phyloP scores from a whole-genome alignment of 352 stramenopile species.

The Pythium aphanidermatum region DNA sequence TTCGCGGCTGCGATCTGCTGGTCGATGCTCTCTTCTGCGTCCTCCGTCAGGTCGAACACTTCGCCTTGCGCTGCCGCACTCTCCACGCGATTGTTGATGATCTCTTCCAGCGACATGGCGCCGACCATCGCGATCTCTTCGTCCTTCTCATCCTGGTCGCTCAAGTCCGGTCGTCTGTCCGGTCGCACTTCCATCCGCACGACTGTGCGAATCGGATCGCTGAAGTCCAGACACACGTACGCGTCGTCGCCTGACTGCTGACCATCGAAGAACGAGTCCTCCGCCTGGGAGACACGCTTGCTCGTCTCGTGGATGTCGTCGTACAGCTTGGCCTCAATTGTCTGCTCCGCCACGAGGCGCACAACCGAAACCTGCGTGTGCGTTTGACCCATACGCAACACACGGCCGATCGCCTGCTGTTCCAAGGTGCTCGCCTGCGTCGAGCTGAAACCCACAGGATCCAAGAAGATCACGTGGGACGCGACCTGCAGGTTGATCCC shows the following conservation, averaged over 20 bases:
- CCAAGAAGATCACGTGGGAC: slow-evolving; percentile 78
- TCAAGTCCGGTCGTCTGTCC: slow-evolving; percentile 18
- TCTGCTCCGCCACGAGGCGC: slow-evolving; percentile 67
- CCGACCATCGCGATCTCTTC: slow-evolving; percentile 68
- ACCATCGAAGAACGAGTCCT: slow-evolving; percentile 70
- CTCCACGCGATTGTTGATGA: slow-evolving; percentile 54
- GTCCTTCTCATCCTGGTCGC: no score
- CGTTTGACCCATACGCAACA: slow-evolving; percentile 82
- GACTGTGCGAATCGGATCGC: slow-evolving; percentile 40
- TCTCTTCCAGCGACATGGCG: slow-evolving; percentile 68
- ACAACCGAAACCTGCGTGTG: slow-evolving; percentile 62
- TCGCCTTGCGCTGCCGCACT: slow-evolving; percentile 41
- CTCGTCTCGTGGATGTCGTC: slow-evolving; percentile 62
- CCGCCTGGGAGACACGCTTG: slow-evolving; percentile 30
- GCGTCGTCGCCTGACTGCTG: slow-evolving; percentile 34
- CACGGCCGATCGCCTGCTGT: slow-evolving; percentile 77
- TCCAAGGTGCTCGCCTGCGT: slow-evolving; percentile 74
- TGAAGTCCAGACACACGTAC: slow-evolving; percentile 54
- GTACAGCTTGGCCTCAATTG: slow-evolving; percentile 67
- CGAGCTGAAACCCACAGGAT: slow-evolving; percentile 61
- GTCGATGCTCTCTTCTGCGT: slow-evolving; percentile 27
- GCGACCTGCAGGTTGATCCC: slow-evolving; percentile 83
- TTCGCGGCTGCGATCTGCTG: slow-evolving; percentile 14
- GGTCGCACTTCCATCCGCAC: slow-evolving; percentile 46
- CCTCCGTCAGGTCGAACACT: slow-evolving; percentile 66